A percentile compares a stretch with the other conserved stretches of the same genome.
Conservation (phyloP, 2,329 filamentous ascomycete genomes). For the Neodidymelliopsis sp. region DNA sequence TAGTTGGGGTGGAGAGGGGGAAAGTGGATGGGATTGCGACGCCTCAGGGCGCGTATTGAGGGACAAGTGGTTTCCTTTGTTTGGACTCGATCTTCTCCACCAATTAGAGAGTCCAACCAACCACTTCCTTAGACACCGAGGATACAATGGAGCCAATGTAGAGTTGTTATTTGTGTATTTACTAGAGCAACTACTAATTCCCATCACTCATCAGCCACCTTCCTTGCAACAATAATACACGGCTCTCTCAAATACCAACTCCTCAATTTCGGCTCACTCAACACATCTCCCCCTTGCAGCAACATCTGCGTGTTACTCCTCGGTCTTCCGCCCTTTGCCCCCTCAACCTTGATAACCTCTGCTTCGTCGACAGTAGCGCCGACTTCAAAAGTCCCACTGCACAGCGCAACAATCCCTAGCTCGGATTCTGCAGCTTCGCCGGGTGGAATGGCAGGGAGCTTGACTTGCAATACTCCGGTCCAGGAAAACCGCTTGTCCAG, state of each 20-base stretch:
- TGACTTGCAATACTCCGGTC: constrained; percentile 83
- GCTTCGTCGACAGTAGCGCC: constrained; percentile 83
- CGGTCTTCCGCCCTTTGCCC: constrained; percentile 24
- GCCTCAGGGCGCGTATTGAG: constrained; percentile 1
- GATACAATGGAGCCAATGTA: too few relatives aligned
- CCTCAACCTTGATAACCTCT: constrained; percentile 53
- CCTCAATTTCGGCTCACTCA: constrained; percentile 50
- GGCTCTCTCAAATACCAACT: constrained; percentile 56
- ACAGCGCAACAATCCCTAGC: constrained; percentile 77
- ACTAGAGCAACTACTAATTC: too few relatives aligned
- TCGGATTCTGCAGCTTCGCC: constrained; percentile 67
- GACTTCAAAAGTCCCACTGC: constrained; percentile 83
- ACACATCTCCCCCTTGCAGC: constrained; percentile 35
- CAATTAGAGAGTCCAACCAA: too few relatives aligned
- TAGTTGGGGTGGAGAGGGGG: neutral
- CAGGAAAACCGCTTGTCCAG: constrained; percentile 82
- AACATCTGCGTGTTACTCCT: constrained; percentile 37
- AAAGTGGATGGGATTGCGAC: constrained; percentile 1
- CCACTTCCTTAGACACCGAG: too few relatives aligned
- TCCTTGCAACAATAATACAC: constrained; percentile 53
- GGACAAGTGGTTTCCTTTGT: too few relatives aligned
- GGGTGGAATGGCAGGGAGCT: constrained; percentile 68
- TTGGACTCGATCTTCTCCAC: too few relatives aligned
- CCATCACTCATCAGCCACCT: neutral
- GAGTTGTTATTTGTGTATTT: too few relatives aligned